Conservation (phyloP, 257 asterid genomes). For the Haberlea rhodopensis region DNA sequence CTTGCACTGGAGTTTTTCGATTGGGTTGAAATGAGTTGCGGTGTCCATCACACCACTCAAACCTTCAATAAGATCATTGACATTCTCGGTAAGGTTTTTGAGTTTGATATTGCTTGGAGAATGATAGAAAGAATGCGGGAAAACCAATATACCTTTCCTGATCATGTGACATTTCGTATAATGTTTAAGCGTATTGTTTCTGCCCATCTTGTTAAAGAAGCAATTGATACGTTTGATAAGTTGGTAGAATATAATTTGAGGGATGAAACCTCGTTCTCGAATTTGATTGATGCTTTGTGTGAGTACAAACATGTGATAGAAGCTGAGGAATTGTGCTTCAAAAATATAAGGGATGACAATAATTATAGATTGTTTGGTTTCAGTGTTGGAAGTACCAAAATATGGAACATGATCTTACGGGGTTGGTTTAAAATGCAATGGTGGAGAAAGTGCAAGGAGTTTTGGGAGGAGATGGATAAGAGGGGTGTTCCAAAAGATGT, state of each 20-base stretch:
- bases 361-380: conserved; percentile 28
- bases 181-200: conserved; percentile 72
- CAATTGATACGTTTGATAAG: conserved; percentile 60
- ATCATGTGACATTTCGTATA: conserved; percentile 67
- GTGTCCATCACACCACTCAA: conserved; percentile 62
- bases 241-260: conserved; percentile 59
- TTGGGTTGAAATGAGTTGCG: conserved; percentile 62
- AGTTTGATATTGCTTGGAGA: conserved; percentile 64
- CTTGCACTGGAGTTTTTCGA: conserved; percentile 79
- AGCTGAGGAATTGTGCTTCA: conserved; percentile 83
- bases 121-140: conserved; percentile 54
- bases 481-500: conserved; percentile 68
- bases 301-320: conserved; percentile 88
- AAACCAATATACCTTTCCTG: conserved; percentile 42
- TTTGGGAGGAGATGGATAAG: conserved; percentile 91
- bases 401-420: conserved; percentile 69
- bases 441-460: conserved; percentile 84
- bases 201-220: conserved; percentile 79
- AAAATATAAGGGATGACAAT: conserved; percentile 27
- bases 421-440: conserved; percentile 83
- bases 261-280: conserved; percentile 66
- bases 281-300: conserved; percentile 76
- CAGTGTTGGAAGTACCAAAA: conserved; percentile 43
- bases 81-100: conserved; percentile 82
- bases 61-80: conserved; percentile 65